Percentiles rank a stretch among this genome's conserved stretches.
phyloP scores from a whole-genome alignment of 805 yeast genomes.

The Kazachstania africana region DNA sequence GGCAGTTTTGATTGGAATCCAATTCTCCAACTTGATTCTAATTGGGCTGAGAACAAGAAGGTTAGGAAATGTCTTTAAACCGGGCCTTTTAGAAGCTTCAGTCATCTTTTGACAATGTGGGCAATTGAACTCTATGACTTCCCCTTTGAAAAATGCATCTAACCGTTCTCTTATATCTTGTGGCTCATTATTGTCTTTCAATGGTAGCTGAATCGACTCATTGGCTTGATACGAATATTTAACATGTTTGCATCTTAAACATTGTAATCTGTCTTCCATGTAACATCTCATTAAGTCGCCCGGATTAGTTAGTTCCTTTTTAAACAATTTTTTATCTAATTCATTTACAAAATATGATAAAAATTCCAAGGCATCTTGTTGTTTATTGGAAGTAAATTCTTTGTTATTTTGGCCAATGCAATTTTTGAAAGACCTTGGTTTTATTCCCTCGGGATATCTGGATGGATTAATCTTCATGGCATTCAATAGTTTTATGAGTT shows the following conservation, averaged over 20 bases:
- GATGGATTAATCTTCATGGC: conserved; percentile 44
- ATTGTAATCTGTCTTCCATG: conserved; percentile 49
- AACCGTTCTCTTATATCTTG: conserved; percentile 34
- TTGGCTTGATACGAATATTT: conserved; percentile 42
- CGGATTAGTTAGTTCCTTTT: conserved; percentile 28
- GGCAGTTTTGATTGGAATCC: conserved; percentile 79
- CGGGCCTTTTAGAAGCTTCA: conserved; percentile 17
- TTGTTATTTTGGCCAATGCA: conserved; percentile 66
- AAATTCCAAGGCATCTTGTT: conserved; percentile 94
- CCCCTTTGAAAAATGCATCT: conserved; percentile 40
- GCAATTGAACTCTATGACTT: conserved; percentile 53
- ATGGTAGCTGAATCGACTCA: conserved; percentile 44
- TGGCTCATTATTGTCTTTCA: conserved; percentile 39
- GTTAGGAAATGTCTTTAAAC: conserved; percentile 46
- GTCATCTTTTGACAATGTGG: conserved; percentile 34
- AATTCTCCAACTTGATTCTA: conserved; percentile 66
- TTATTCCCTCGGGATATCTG: conserved; percentile 62
- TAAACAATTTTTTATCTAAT: conserved; percentile 38
- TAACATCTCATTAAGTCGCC: conserved; percentile 53
- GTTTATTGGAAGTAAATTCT: conserved; percentile 78
- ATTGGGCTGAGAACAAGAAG: conserved; percentile 61
- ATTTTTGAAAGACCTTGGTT: conserved; percentile 65
- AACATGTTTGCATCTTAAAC: conserved; percentile 45
- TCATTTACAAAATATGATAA: conserved; percentile 54
- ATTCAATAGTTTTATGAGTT: conserved; percentile 65